Evolutionary conservation across 371 early-diverging fungal genomes (phyloP).

Genomic region (Synchytrium microbalum): DNA sequence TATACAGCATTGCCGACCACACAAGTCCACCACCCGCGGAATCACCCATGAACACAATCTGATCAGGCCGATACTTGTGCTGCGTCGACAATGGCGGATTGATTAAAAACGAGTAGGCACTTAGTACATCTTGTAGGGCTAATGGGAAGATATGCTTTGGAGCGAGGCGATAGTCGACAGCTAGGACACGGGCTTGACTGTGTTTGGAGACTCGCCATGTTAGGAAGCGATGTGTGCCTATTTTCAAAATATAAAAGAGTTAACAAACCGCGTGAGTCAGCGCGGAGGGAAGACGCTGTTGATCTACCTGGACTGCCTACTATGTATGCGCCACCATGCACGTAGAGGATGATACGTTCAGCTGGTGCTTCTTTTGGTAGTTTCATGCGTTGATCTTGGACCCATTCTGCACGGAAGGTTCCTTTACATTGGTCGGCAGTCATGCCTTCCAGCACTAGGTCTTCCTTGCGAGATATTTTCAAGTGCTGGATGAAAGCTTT

Average conservation of each 20-base stretch:
- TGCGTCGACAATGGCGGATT: not conserved
- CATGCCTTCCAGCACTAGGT: conserved; percentile 6
- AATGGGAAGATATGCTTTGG: conserved; percentile 38
- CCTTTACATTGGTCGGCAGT: not conserved
- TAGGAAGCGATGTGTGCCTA: not conserved
- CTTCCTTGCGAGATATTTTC: not conserved
- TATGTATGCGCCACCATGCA: conserved; percentile 69
- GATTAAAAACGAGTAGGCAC: conserved; percentile 28
- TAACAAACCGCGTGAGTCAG: not conserved
- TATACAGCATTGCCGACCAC: not conserved
- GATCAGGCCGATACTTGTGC: not conserved
- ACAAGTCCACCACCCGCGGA: conserved; percentile 5
- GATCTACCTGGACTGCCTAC: conserved; percentile 28
- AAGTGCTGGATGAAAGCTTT: not conserved
- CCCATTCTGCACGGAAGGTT: not conserved
- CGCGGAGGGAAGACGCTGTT: not conserved
- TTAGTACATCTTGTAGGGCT: conserved; percentile 36
- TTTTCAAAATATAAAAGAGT: not conserved
- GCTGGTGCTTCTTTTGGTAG: not conserved
- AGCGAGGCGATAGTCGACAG: conserved; percentile 32
- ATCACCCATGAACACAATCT: conserved; percentile 6
- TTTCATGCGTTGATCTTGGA: not conserved
- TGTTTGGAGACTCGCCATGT: not conserved
- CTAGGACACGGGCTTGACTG: conserved; percentile 2
- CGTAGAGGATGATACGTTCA: conserved; percentile 37